phyloP scores from a whole-genome alignment of 768 basidiomycete species.

The Trametes cinnabarina region DNA sequence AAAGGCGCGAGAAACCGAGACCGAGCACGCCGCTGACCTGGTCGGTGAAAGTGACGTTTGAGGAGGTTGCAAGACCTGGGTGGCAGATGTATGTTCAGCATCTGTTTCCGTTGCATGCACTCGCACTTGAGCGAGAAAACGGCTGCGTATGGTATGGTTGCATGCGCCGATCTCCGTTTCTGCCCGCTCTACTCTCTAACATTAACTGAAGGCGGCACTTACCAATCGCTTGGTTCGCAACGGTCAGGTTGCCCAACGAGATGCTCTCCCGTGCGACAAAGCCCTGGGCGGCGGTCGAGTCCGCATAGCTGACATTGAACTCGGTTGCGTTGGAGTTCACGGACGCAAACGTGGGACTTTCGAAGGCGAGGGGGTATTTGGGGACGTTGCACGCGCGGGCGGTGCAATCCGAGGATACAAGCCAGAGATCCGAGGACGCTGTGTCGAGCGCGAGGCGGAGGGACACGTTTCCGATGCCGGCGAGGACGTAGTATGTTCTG shows the following conservation, averaged over 20 bases:
- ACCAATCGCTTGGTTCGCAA: conserved; percentile 68
- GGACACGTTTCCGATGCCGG: conserved; percentile 58
- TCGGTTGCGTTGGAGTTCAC: conserved; percentile 60
- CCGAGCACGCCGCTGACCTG: conserved; percentile 72
- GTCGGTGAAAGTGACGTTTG: conserved; percentile 61
- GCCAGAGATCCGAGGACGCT: conserved; percentile 71
- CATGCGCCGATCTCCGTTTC: too few species aligned
- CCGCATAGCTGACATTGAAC: conserved; percentile 63
- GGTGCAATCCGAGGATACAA: conserved; percentile 61
- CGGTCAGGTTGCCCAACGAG: conserved; percentile 55
- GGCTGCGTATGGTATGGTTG: too few species aligned
- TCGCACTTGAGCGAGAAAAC: too few species aligned
- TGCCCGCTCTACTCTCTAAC: too few species aligned
- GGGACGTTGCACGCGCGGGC: conserved; percentile 60
- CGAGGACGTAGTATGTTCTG: conserved; percentile 68
- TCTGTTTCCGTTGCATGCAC: not conserved
- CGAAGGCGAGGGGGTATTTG: conserved; percentile 66
- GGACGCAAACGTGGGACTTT: conserved; percentile 60
- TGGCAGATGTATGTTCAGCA: not conserved
- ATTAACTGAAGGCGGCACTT: conserved; percentile 24
- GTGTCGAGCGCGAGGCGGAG: conserved; percentile 76
- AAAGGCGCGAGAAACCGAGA: conserved; percentile 73
- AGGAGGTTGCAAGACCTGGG: conserved; percentile 61
- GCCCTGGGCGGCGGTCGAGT: conserved; percentile 62
- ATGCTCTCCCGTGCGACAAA: conserved; percentile 70